Conservation (phyloP, 1,139 yeast species). For the Yamadazyma dushanensis region DNA sequence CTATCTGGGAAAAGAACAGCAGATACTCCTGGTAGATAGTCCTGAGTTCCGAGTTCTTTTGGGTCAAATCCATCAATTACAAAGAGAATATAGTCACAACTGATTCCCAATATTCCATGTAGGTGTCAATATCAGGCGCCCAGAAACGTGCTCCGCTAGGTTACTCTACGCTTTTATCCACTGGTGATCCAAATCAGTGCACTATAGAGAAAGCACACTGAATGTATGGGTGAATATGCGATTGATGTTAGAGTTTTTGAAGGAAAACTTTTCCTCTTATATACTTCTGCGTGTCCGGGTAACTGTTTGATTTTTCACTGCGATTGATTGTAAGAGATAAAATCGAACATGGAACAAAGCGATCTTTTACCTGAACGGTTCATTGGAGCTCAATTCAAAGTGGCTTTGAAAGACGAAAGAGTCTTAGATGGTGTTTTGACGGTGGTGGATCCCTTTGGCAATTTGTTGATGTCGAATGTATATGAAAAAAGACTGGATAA, state of each 20-base stretch:
- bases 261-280: slow-evolving; percentile 9
- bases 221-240: slow-evolving; percentile 43
- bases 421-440: slow-evolving; percentile 40
- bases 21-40: slow-evolving; percentile 28
- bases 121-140: slow-evolving; percentile 56
- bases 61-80: slow-evolving; percentile 17
- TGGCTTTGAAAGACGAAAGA: slow-evolving; percentile 33
- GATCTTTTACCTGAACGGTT: slow-evolving; percentile 23
- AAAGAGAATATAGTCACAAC: slow-evolving; percentile 46
- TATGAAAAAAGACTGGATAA: slow-evolving; percentile 33
- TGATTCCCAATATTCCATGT: slow-evolving; percentile 55
- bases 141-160: slow-evolving; percentile 54
- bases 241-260: slow-evolving; percentile 37
- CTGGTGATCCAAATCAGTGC: slow-evolving; percentile 24
- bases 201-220: slow-evolving; percentile 1
- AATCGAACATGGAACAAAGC: background rate
- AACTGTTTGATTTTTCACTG: background rate
- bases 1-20: slow-evolving; percentile 25
- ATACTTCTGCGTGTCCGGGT: slow-evolving; percentile 1
- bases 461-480: slow-evolving; percentile 37
- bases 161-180: slow-evolving; percentile 44
- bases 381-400: slow-evolving; percentile 34
- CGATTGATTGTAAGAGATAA: background rate
- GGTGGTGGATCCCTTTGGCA: slow-evolving; percentile 49
- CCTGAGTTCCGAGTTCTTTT: slow-evolving; percentile 25